Conservation (phyloP, 2,329 filamentous ascomycete genomes). For the Colletotrichum melonis region DNA sequence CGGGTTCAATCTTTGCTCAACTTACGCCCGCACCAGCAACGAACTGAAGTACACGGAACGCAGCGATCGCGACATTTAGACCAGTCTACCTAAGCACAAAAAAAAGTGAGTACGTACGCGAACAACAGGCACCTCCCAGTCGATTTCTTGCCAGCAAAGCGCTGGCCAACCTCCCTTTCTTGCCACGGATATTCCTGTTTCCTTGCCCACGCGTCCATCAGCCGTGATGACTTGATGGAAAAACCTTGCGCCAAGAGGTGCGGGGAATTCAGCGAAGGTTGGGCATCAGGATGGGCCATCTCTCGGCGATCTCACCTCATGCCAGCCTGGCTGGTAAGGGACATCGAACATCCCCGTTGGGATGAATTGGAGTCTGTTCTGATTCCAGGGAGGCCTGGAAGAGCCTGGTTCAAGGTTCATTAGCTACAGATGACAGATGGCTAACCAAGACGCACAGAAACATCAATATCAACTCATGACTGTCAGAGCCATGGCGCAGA, state of each 20-base stretch:
- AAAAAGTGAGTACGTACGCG: slow-evolving; percentile 7
- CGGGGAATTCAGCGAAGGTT: slow-evolving; percentile 21
- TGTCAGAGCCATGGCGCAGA: slow-evolving; percentile 38
- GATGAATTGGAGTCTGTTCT: slow-evolving; percentile 16
- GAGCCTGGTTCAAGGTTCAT: slow-evolving; percentile 35
- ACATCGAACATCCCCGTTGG: slow-evolving; percentile 35
- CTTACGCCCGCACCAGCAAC: slow-evolving; percentile 7
- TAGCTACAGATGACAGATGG: slow-evolving; percentile 37
- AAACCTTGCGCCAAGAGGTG: slow-evolving; percentile 27
- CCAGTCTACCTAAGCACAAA: background rate
- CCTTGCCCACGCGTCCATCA: slow-evolving; percentile 5
- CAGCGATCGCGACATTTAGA: slow-evolving; percentile 11
- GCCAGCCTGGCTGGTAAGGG: slow-evolving; percentile 5
- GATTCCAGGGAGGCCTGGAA: slow-evolving; percentile 11
- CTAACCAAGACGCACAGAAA: slow-evolving; percentile 36
- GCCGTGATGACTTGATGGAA: slow-evolving; percentile 6
- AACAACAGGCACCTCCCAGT: slow-evolving; percentile 6
- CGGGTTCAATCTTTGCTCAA: slow-evolving; percentile 14
- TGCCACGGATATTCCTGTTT: background rate
- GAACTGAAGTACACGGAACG: slow-evolving; percentile 3
- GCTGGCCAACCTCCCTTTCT: background rate
- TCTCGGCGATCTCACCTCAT: slow-evolving; percentile 16
- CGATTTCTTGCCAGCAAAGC: background rate
- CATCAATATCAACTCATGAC: slow-evolving; percentile 36
- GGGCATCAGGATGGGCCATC: slow-evolving; percentile 15